phyloP scores from a whole-genome alignment of 306 rosid genomes.

The Prunus fruticosa region DNA sequence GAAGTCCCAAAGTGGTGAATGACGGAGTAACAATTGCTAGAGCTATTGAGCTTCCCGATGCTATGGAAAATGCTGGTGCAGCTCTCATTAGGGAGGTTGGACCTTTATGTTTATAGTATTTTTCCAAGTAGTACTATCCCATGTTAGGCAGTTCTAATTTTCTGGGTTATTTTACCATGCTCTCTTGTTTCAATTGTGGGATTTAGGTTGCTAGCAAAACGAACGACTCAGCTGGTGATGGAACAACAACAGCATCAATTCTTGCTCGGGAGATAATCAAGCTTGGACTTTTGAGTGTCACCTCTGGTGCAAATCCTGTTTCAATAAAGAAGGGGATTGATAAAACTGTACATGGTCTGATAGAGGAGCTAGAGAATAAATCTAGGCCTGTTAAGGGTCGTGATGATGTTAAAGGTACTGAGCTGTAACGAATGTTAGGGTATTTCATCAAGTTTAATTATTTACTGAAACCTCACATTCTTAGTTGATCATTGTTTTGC shows the following conservation, averaged over 20 bases:
- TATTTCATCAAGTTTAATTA: not conserved
- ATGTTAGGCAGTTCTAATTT: not conserved
- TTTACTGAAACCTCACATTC: not conserved
- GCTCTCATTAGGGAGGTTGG: conserved; percentile 94
- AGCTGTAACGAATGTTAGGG: not conserved
- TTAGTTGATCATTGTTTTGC: not conserved
- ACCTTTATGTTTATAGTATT: not conserved
- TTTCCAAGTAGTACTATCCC: not conserved
- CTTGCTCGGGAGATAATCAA: conserved; percentile 93
- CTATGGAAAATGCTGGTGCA: conserved; percentile 99
- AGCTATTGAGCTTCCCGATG: conserved; percentile 87
- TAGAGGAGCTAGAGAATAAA: conserved; percentile 78
- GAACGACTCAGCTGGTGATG: conserved; percentile 97
- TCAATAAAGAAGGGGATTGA: conserved; percentile 93
- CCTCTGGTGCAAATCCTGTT: conserved; percentile 98
- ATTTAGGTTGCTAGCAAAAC: conserved; percentile 94
- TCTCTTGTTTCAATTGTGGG: conserved; percentile 16
- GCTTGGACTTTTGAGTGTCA: conserved; percentile 90
- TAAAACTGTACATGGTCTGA: conserved; percentile 67
- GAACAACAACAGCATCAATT: conserved; percentile 91
- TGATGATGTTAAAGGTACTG: conserved; percentile 82
- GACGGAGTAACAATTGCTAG: conserved; percentile 98
- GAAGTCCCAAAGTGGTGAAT: conserved; percentile 90
- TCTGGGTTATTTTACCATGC: not conserved
- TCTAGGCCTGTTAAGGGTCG: conserved; percentile 87